Evolutionary conservation across 2,329 filamentous ascomycete species (phyloP), one percentile per base, ranked within the genome.

Genomic region (Grosmannia huntii): DNA sequence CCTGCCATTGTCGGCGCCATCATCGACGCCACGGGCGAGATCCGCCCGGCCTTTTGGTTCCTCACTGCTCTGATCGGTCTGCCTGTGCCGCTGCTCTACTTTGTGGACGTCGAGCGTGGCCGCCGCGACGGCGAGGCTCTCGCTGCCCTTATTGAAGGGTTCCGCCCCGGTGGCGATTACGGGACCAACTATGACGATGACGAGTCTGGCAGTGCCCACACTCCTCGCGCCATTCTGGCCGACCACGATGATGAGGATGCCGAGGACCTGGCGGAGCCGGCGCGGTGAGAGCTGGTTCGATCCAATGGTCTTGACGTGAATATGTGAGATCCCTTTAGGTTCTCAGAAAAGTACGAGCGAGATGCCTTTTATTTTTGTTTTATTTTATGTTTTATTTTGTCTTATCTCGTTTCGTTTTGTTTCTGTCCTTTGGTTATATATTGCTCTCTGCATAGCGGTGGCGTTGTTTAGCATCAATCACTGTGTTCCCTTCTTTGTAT

Each of bases 1-100:
- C 94, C 94, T 0, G 87, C 90, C 0, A 92, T 99, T 68, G 94
- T 99, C 0, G 94, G 91, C 1, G 83, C 85, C 14, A 96, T 99
- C 63, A 96, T 94, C 14, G 91, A 97, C 71, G 82, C 76, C 55
- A 86, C 86, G 31, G 88, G 88, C 5, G 85, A 88, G 64, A 92
- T 94, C 60, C 79, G 89, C 54, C 87, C 87, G 7, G 91, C 92
- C 0, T 99, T 99, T 70, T 90, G 87, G 78, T 99, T 99, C 68
- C 75, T 99, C 48, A 90, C 89, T 0, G 76, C 84, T 5, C 73
- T 99, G n/a, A 87, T 99, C 7, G 86, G 87, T 6, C 71, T 95
- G 1, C 91, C 94, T 0, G 84, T 91, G 19, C 89, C 90, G 1
- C 74, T 97, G 55, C 89, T 97, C 71, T 86, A 85, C 68, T 81